These are phyloP conservation scores for Euphorbia peplus DNA, from an alignment of 345 rosid genomes.

Conservation along the genomic window DNA sequence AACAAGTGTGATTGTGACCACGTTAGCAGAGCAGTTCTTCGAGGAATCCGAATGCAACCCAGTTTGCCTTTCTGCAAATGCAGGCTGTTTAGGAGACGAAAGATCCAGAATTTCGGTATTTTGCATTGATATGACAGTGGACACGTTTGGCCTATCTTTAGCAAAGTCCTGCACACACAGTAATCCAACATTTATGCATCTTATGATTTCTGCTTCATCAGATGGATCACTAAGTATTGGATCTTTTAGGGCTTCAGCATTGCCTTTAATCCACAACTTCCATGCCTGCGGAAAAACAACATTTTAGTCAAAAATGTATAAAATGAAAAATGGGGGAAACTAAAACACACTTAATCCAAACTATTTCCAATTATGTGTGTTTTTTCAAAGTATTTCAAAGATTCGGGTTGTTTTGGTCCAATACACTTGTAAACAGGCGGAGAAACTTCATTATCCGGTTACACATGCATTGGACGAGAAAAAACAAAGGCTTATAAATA, in stretches of 20 bases:
- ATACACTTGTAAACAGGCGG: no score
- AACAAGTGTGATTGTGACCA: conserved; percentile 10
- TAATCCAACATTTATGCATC: conserved; percentile 20
- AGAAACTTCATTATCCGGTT: no score
- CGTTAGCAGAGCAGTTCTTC: background rate
- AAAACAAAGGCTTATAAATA: no score
- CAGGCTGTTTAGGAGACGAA: conserved; percentile 11
- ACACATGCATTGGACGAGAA: no score
- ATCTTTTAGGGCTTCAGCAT: background rate
- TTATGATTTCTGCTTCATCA: background rate
- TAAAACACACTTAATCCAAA: no score
- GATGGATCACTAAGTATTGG: background rate
- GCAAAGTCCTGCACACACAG: conserved; percentile 19
- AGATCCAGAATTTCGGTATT: conserved; percentile 16
- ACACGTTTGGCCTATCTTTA: conserved; percentile 11
- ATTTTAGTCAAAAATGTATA: no score
- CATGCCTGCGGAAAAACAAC: conserved; percentile 9
- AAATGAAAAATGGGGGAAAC: no score
- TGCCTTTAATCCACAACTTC: conserved; percentile 15
- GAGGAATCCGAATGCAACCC: background rate
- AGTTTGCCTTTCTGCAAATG: conserved; percentile 1
- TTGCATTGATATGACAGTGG: conserved; percentile 11
- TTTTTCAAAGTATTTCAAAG: no score
- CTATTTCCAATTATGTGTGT: no score
- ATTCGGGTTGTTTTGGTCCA: no score